These are phyloP conservation scores for Claviceps cyperi DNA, from an alignment of 2,329 filamentous ascomycete species.

Conservation along the genomic window DNA sequence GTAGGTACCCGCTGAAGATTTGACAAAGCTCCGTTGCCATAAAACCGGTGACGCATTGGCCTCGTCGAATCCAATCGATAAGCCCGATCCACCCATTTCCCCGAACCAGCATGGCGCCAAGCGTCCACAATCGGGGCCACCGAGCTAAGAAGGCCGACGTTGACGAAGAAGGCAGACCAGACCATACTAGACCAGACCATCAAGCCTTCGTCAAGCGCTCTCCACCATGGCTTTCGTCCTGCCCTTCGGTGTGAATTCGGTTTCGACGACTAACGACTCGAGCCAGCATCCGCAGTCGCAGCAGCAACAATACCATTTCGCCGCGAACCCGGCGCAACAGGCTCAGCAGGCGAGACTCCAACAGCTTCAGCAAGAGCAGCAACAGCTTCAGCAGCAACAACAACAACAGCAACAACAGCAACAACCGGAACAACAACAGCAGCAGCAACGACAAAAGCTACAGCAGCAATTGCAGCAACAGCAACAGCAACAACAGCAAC, in stretches of 20 bases:
- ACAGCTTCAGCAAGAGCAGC: slow-evolving; percentile 5
- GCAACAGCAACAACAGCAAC: neutral
- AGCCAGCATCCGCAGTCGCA: slow-evolving; percentile 5
- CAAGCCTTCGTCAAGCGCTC: neutral
- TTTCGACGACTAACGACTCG: slow-evolving; percentile 1
- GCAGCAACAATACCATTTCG: neutral
- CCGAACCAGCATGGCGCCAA: neutral
- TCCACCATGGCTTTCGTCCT: slow-evolving; percentile 6
- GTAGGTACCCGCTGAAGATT: no score
- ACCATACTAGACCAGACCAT: neutral
- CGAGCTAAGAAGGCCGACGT: neutral
- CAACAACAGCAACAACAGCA: slow-evolving; percentile 8
- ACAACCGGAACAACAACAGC: neutral
- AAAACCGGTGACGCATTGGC: no score
- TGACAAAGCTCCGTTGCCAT: no score
- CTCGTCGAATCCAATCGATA: no score
- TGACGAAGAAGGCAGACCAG: neutral
- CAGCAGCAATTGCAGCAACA: neutral
- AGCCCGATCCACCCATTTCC: neutral
- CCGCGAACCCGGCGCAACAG: neutral
- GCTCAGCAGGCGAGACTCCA: neutral
- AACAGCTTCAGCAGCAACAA: neutral
- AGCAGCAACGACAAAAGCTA: slow-evolving; percentile 4
- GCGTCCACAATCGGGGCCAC: neutral
- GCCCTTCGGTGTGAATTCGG: neutral